Conservation (phyloP, 2,329 filamentous ascomycete genomes). For the Magnaporthiopsis incrustans region DNA sequence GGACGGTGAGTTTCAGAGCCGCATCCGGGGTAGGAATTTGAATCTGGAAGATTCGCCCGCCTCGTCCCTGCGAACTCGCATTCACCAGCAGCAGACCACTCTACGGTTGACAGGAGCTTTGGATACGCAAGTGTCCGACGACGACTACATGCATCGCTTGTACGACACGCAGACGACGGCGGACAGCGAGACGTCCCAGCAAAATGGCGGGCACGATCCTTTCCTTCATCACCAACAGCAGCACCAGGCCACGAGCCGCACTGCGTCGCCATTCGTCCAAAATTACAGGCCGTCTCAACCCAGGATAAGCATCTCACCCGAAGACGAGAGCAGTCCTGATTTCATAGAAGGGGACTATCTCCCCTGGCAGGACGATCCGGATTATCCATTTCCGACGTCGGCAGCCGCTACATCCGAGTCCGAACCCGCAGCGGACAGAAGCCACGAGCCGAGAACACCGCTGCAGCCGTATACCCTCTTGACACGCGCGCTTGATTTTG, state of each 20-base stretch:
- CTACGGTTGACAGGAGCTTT: slow-evolving; percentile 18
- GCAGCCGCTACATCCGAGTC: background rate
- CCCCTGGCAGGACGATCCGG: slow-evolving; percentile 48
- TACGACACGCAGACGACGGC: slow-evolving; percentile 36
- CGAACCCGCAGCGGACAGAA: too few species aligned
- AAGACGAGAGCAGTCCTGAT: slow-evolving; percentile 21
- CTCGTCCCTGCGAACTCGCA: background rate
- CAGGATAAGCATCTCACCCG: background rate
- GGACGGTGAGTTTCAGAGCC: slow-evolving; percentile 33
- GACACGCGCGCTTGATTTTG: slow-evolving; percentile 45
- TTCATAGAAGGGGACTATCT: slow-evolving; percentile 52
- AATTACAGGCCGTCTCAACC: background rate
- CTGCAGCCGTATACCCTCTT: slow-evolving; percentile 50
- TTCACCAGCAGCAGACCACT: slow-evolving; percentile 11
- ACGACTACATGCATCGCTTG: slow-evolving; percentile 22
- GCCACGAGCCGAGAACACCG: slow-evolving; percentile 22
- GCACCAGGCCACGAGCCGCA: too few species aligned
- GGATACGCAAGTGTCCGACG: slow-evolving; percentile 18
- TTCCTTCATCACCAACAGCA: background rate
- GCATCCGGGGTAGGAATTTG: slow-evolving; percentile 34
- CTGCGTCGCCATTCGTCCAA: too few species aligned
- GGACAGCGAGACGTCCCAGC: slow-evolving; percentile 16
- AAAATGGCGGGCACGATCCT: background rate
- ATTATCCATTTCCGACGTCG: slow-evolving; percentile 40
- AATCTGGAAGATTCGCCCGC: slow-evolving; percentile 15